These are phyloP conservation scores for Kalanchoe fedtschenkoi DNA, from an alignment of 164 flowering plant species.

Conservation along the genomic window DNA sequence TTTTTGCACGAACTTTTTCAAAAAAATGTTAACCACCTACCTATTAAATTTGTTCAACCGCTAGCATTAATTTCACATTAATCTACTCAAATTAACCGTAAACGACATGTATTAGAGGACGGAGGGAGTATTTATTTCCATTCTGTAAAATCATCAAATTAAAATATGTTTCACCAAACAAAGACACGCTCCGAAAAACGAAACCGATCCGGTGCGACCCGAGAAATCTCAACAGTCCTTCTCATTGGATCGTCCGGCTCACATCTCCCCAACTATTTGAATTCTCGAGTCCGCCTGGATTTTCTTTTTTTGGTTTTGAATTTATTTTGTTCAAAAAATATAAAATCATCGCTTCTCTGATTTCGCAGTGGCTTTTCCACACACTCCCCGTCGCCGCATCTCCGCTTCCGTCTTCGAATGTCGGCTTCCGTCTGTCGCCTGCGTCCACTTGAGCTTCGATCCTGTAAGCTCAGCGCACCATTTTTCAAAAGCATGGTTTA, in stretches of 20 bases:
- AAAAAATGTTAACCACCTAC: too few relatives aligned
- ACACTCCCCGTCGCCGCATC: not conserved
- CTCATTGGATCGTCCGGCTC: not conserved
- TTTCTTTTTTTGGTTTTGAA: not conserved
- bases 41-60: too few relatives aligned
- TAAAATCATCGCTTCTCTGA: slow-evolving; percentile 1
- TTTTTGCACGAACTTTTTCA: too few relatives aligned
- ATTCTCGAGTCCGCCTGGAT: slow-evolving; percentile 4
- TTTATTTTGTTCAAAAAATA: not conserved
- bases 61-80: too few relatives aligned
- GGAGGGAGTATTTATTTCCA: too few relatives aligned
- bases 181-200: too few relatives aligned
- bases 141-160: too few relatives aligned
- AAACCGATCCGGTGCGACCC: not conserved
- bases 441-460: not conserved
- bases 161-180: too few relatives aligned
- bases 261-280: not conserved
- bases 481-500: not conserved
- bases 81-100: too few relatives aligned
- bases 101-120: too few relatives aligned
- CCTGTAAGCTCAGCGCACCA: not conserved
- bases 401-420: not conserved
- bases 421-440: not conserved
- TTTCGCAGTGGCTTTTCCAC: not conserved
- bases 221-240: not conserved